Conservation (phyloP, 345 rosid species). For the Euphorbia lathyris region DNA sequence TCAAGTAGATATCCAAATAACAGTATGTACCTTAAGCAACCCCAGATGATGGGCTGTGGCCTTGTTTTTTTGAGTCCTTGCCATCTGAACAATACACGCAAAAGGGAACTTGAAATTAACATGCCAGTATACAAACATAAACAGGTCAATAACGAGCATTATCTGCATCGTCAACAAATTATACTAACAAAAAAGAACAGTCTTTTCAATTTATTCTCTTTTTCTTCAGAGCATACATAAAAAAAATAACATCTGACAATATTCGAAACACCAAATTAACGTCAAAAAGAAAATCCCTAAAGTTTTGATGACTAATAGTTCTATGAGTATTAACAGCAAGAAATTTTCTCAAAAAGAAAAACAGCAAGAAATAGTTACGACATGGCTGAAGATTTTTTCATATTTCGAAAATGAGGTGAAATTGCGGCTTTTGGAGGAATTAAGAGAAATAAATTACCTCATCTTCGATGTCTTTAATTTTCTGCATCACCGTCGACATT, state of each 20-base stretch:
- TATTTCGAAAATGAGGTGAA: neutral
- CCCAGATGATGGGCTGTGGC: constrained; percentile 98
- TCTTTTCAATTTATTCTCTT: neutral
- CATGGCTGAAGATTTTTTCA: neutral
- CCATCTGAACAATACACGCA: constrained; percentile 59
- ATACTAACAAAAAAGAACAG: neutral
- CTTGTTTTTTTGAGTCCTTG: constrained; percentile 94
- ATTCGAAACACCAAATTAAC: neutral
- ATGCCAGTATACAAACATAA: neutral
- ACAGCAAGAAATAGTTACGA: neutral
- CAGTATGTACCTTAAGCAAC: constrained; percentile 67
- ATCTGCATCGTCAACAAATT: neutral
- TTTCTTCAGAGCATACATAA: neutral
- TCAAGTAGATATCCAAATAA: neutral
- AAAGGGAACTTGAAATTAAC: neutral
- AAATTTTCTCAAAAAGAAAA: too few relatives aligned
- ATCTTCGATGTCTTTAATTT: constrained; percentile 92
- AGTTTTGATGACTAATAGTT: neutral
- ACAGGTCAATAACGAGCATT: neutral
- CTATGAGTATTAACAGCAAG: neutral
- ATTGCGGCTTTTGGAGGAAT: neutral
- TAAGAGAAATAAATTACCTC: constrained; percentile 38
- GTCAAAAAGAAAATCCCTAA: neutral
- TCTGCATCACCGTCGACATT: constrained; percentile 85
- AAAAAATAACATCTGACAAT: neutral